Conservation (phyloP, 306 rosid species). For the Ziziphus jujuba region DNA sequence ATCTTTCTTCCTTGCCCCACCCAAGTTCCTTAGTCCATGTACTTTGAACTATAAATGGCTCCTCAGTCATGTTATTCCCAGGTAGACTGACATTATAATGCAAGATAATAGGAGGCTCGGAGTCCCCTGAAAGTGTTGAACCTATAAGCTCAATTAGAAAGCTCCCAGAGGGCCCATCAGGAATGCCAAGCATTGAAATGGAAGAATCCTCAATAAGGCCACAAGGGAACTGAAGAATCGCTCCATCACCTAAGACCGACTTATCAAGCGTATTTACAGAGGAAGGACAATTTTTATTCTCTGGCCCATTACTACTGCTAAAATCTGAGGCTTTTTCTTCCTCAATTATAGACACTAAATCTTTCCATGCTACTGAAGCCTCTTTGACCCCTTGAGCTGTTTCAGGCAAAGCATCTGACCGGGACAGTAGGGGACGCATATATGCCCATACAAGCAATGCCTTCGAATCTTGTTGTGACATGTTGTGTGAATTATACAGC, state of each 20-base stretch:
- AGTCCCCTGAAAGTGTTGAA: slow-evolving; percentile 49
- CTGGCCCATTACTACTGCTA: slow-evolving; percentile 33
- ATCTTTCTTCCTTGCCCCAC: slow-evolving; percentile 83
- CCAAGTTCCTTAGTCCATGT: slow-evolving; percentile 77
- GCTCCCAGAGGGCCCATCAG: slow-evolving; percentile 56
- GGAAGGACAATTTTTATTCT: slow-evolving; percentile 57
- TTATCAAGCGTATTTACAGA: slow-evolving; percentile 46
- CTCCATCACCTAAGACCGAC: slow-evolving; percentile 32
- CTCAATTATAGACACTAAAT: slow-evolving; percentile 45
- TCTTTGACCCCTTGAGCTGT: slow-evolving; percentile 84
- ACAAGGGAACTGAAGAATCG: slow-evolving; percentile 74
- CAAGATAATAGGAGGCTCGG: slow-evolving; percentile 62
- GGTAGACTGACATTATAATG: slow-evolving; percentile 75
- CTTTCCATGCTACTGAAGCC: slow-evolving; percentile 85
- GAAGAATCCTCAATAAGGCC: slow-evolving; percentile 87
- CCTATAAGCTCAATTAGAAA: slow-evolving; percentile 77
- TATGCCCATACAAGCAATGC: slow-evolving; percentile 69
- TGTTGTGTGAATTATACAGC: slow-evolving; percentile 40
- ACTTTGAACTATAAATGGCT: slow-evolving; percentile 78
- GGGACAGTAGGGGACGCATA: slow-evolving; percentile 56
- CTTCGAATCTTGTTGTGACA: slow-evolving; percentile 45
- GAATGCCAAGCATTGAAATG: slow-evolving; percentile 76
- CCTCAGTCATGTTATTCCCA: slow-evolving; percentile 75
- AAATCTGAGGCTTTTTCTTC: slow-evolving; percentile 45
- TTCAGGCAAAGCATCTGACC: slow-evolving; percentile 82